Base-by-base conservation (phyloP, 805 yeast species). In the Saccharomycopsis lassenensis region DNA sequence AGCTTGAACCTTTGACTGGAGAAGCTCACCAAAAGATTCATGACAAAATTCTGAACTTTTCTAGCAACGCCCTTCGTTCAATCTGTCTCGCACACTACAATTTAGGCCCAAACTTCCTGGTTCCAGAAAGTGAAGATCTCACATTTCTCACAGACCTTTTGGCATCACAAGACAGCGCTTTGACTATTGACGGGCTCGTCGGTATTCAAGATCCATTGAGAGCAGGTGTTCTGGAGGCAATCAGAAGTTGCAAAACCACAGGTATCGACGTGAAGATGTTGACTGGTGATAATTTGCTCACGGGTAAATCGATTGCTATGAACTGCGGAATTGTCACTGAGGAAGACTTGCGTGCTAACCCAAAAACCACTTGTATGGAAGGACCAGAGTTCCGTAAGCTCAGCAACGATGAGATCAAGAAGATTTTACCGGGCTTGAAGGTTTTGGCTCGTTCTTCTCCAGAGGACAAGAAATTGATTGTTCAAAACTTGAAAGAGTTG, bases 221-320 rank as follows among this genome's bases (percentile, higher is more conserved):
- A 49, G 71, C 69, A 4, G 96, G 95, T 44, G 97, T 91, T 7
- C 68, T 74, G n/a, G 76, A 78, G 29, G 94, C 98, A 1, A 95
- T 91, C 20, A 63, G 66, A 26, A 79, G 80, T 52, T 91, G 98
- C 61, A 77, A 74, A 48, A 63, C 63, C 23, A 97, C 98, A 1
- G 97, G 98, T 40, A 97, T 91, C 17, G 71, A 80, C 17, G 97
- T 91, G 14, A 70, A 95, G 48, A 91, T 91, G 98, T 96, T 91
- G 30, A 91, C 99, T 15, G 99, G 99, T 57, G 99, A 91, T 57
- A 89, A 89, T 52, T 56, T 89, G 39, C 60, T 75, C 29, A 91
- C 99, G 2, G 99, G 98, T 4, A 75, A 72, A 46, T 93, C 97
- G 0, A 91, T 91, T 47, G 85, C 96, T 2, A 62, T 68, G 42